Evolutionary conservation across 805 yeast species (phyloP), one percentile per base, ranked within the genome.

Genomic region (Saturnispora sanitii): DNA sequence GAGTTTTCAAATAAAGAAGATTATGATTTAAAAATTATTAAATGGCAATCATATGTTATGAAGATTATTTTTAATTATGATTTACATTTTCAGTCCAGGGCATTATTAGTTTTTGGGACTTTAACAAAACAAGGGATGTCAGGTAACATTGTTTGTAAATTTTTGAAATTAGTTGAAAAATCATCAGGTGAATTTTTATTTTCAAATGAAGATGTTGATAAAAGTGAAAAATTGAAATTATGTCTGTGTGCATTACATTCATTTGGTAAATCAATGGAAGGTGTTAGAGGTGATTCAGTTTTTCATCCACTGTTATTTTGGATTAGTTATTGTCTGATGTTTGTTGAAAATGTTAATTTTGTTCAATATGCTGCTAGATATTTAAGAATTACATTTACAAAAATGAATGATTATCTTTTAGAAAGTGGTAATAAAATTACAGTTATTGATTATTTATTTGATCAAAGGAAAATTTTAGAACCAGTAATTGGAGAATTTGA

Each of bases 91-190:
- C 83, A 82, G 49, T 73, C 75, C 4, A 66, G 90, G 41, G 83
- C 87, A 0, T 62, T 79, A 46, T 62, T 83, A 46, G 71, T 82
- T 5, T 66, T 83, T 15, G 92, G 95, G 30, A 74, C 80, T 28
- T 57, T 85, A 33, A 70, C 84, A 0, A 73, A 73, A 45, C 60
- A 66, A 11, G 86, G 85, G 21, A 71, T 81, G 20, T 73, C 75
- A 37, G 83, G 79, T 49, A 64, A 66, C n/a, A 52, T 64, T 49
- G 73, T 53, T 12, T 20, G 50, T 6, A 54, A 47, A 29, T 51
- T 53, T 30, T 40, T 56, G 32, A 46, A 42, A 13, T 37, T 45
- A 12, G 21, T 54, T 47, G 61, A 51, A 34, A 44, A 15, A 51
- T 52, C 42, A 32, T 49, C 36, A 15, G 18, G 38, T 12, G 28